Conservation (phyloP, 139 green algal species). For the Gonium pectorale region DNA sequence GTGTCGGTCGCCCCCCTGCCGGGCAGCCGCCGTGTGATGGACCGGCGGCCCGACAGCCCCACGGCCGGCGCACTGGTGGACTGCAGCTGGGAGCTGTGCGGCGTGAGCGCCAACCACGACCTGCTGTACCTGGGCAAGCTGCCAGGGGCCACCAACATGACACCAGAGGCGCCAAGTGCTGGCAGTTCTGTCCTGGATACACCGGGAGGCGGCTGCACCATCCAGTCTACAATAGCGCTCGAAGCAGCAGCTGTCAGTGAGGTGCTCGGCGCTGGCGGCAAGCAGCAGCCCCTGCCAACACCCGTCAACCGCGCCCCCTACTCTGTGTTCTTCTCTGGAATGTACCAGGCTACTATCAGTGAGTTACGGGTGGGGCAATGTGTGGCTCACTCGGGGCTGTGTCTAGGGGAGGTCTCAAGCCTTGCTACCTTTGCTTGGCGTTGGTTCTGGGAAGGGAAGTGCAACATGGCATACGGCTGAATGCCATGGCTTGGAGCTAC, state of each 20-base stretch:
- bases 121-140: background rate
- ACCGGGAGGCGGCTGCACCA: background rate
- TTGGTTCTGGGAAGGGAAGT: too few relatives aligned
- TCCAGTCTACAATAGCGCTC: too few relatives aligned
- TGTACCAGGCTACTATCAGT: background rate
- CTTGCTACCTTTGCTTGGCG: too few relatives aligned
- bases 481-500: too few relatives aligned
- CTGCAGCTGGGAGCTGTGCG: background rate
- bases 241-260: too few relatives aligned
- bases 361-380: too few relatives aligned
- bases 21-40: too few relatives aligned
- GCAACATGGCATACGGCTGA: too few relatives aligned
- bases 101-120: constrained; percentile 25
- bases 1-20: constrained; percentile 18
- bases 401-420: background rate
- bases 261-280: background rate
- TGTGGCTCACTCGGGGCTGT: too few relatives aligned
- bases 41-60: too few relatives aligned
- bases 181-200: background rate
- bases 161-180: background rate
- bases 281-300: background rate
- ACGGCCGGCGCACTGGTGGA: too few relatives aligned
- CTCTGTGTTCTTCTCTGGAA: background rate
- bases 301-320: constrained; percentile 27
- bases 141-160: background rate